Evolutionary conservation across 2,329 filamentous ascomycete species (phyloP).

Genomic region (Pseudopyricularia javanii): DNA sequence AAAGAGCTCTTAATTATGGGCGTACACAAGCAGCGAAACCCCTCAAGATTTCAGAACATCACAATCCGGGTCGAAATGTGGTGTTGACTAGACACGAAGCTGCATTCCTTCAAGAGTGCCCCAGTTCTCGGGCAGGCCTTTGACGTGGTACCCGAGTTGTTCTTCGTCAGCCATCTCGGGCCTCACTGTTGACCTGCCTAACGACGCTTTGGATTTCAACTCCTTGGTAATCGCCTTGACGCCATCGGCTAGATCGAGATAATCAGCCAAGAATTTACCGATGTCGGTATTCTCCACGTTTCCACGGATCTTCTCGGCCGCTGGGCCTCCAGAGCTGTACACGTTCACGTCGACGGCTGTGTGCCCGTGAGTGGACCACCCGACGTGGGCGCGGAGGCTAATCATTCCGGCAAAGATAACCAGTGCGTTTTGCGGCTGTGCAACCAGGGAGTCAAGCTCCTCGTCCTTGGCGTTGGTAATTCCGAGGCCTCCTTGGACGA

Average conservation of each 20-base stretch:
- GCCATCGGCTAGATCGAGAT: constrained; percentile 56
- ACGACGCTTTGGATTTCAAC: constrained; percentile 29
- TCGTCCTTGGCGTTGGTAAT: constrained; percentile 59
- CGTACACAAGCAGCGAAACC: neutral
- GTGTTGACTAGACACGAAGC: neutral
- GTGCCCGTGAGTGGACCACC: constrained; percentile 92
- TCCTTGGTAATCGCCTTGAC: constrained; percentile 67
- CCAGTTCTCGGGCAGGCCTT: neutral
- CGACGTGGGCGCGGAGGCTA: constrained; percentile 75
- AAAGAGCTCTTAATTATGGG: neutral
- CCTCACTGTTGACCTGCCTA: neutral
- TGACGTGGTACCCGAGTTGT: neutral
- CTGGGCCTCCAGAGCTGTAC: constrained; percentile 63
- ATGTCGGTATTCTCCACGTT: constrained; percentile 96
- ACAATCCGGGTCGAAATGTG: neutral
- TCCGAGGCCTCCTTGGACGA: constrained; percentile 62
- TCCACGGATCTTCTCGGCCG: constrained; percentile 54
- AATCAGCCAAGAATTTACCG: constrained; percentile 67
- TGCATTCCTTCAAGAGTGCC: neutral
- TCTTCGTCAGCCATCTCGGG: neutral
- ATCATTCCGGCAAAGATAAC: constrained; percentile 70
- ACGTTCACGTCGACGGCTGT: constrained; percentile 93
- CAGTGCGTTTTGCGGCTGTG: constrained; percentile 39
- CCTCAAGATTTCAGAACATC: neutral
- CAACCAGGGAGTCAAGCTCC: constrained; percentile 58